These are phyloP conservation scores for Phytophthora fragariaefolia DNA, from an alignment of 352 stramenopile species.

Conservation along the genomic window DNA sequence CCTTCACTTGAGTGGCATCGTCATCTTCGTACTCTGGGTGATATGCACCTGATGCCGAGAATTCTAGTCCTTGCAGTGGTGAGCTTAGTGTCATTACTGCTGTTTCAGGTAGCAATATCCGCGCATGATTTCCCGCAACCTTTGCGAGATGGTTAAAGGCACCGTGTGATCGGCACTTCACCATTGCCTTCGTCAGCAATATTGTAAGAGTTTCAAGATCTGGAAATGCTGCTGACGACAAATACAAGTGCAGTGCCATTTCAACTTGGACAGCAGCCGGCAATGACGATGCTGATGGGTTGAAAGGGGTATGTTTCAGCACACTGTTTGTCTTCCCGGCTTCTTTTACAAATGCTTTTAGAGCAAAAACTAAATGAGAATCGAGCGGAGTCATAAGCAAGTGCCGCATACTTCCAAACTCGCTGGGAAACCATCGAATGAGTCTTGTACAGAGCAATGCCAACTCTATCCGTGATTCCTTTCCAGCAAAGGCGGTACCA, in stretches of 20 bases:
- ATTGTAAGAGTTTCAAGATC: slow-evolving; percentile 45
- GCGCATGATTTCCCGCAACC: slow-evolving; percentile 35
- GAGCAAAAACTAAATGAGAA: slow-evolving; percentile 35
- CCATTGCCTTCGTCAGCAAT: slow-evolving; percentile 43
- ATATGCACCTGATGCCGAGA: slow-evolving; percentile 22
- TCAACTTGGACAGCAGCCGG: slow-evolving; percentile 41
- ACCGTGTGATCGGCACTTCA: slow-evolving; percentile 44
- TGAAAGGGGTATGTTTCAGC: slow-evolving; percentile 7
- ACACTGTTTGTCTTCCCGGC: slow-evolving; percentile 12
- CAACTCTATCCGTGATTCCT: slow-evolving; percentile 50
- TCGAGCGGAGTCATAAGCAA: slow-evolving; percentile 43
- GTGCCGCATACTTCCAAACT: slow-evolving; percentile 35
- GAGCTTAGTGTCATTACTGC: slow-evolving; percentile 26
- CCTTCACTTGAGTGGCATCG: slow-evolving; percentile 15
- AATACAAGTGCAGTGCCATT: slow-evolving; percentile 45
- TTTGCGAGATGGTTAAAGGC: slow-evolving; percentile 38
- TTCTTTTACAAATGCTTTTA: slow-evolving; percentile 48
- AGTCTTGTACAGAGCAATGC: slow-evolving; percentile 49
- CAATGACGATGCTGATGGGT: slow-evolving; percentile 13
- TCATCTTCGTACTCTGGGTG: slow-evolving; percentile 24
- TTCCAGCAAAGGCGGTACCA: slow-evolving; percentile 36
- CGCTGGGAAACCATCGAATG: slow-evolving; percentile 53
- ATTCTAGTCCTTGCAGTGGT: slow-evolving; percentile 39
- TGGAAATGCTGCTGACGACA: slow-evolving; percentile 35
- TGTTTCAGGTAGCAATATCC: slow-evolving; percentile 32